phyloP scores from a whole-genome alignment of 2,329 filamentous ascomycete species.

The Scytalidium lignicola region DNA sequence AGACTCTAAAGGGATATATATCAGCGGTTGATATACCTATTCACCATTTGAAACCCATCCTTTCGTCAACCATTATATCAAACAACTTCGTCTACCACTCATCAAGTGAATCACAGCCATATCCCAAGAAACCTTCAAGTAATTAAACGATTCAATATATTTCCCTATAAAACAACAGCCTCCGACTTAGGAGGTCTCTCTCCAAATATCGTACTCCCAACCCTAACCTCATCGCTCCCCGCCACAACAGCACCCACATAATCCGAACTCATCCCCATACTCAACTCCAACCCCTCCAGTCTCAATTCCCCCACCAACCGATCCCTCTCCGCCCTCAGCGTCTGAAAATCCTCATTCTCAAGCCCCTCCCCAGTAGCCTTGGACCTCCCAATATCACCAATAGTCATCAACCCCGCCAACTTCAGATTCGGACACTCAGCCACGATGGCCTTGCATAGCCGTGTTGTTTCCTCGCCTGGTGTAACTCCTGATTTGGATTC shows the following conservation, averaged over 20 bases:
- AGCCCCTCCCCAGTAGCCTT: conserved; percentile 65
- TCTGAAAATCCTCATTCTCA: conserved; percentile 88
- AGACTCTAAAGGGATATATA: too few species aligned
- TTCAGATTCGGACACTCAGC: conserved; percentile 67
- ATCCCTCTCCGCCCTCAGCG: conserved; percentile 65
- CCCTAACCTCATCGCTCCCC: conserved; percentile 84
- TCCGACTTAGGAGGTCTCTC: conserved; percentile 72
- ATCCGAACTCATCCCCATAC: conserved; percentile 98
- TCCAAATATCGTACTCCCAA: conserved; percentile 94
- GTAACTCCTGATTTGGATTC: conserved; percentile 76
- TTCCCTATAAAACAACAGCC: conserved; percentile 30
- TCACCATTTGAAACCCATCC: too few species aligned
- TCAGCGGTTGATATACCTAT: too few species aligned
- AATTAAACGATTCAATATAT: too few species aligned
- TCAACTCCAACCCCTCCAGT: conserved; percentile 58
- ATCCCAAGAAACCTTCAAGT: too few species aligned
- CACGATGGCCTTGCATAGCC: conserved; percentile 65
- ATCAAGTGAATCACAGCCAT: too few species aligned
- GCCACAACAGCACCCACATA: conserved; percentile 81
- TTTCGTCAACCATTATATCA: too few species aligned
- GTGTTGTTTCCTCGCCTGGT: conserved; percentile 56
- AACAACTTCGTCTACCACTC: too few species aligned
- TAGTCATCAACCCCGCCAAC: conserved; percentile 89
- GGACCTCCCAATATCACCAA: conserved; percentile 87
- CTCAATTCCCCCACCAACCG: conserved; percentile 59